Evolutionary conservation across 179 eudicot species (phyloP).

Genomic region (Corrigiola litoralis): DNA sequence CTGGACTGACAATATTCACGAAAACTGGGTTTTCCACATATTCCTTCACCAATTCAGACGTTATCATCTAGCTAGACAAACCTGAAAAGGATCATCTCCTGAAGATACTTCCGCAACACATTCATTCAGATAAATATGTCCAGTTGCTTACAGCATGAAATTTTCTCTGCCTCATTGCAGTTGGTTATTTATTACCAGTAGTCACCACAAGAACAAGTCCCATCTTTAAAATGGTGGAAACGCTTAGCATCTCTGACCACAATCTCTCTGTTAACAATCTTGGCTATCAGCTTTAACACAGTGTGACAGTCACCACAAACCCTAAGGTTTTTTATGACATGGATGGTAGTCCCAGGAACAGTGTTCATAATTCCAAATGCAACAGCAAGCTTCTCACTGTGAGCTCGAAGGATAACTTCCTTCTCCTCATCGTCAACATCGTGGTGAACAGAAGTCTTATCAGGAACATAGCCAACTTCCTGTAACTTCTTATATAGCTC

Average conservation of each 20-base stretch:
- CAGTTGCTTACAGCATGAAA: background rate
- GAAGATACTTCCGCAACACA: background rate
- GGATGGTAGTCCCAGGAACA: conserved; percentile 54
- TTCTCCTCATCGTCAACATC: conserved; percentile 80
- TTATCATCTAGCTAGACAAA: background rate
- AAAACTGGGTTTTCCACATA: no score
- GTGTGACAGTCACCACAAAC: conserved; percentile 77
- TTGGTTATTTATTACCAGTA: conserved; percentile 61
- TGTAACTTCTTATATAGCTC: conserved; percentile 44
- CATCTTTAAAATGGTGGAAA: conserved; percentile 67
- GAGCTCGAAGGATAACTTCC: conserved; percentile 51
- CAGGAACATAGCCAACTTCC: conserved; percentile 58
- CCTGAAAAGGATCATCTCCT: background rate
- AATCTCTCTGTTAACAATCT: conserved; percentile 52
- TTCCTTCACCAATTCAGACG: no score
- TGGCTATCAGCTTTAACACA: conserved; percentile 59
- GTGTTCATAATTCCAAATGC: conserved; percentile 60
- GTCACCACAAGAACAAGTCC: conserved; percentile 72
- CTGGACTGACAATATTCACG: no score
- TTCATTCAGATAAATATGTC: background rate
- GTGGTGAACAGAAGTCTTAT: conserved; percentile 58
- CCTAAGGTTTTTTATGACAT: conserved; percentile 66
- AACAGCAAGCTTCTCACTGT: conserved; percentile 79
- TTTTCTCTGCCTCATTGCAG: no score
- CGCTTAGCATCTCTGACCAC: conserved; percentile 76